These are phyloP conservation scores for Hypoxylon lienhwacheense DNA, from an alignment of 495 filamentous ascomycete genomes.

Conservation along the genomic window DNA sequence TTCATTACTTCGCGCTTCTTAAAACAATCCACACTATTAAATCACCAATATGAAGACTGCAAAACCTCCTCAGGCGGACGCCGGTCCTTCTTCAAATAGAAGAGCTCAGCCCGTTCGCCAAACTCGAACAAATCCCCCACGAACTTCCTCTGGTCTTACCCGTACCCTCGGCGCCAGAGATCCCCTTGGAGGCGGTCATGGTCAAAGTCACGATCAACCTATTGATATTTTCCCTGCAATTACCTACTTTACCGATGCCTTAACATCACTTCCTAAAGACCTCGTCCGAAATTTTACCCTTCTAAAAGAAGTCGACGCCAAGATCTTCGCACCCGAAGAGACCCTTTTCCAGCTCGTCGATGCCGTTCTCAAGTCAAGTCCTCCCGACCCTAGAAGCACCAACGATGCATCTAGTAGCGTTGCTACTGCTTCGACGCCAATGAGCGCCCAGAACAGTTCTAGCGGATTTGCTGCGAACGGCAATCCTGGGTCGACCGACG, in stretches of 20 bases:
- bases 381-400: constrained; percentile 46
- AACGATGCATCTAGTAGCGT: constrained; percentile 50
- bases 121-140: constrained; percentile 58
- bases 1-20: neutral
- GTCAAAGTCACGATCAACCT: constrained; percentile 49
- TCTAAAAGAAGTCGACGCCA: constrained; percentile 96
- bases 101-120: constrained; percentile 63
- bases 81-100: constrained; percentile 49
- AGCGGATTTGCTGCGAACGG: constrained; percentile 41
- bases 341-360: constrained; percentile 70
- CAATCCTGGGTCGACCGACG: constrained; percentile 43
- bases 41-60: constrained; percentile 54
- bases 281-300: constrained; percentile 92
- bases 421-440: constrained; percentile 44
- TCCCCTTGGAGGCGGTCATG: constrained; percentile 48
- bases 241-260: constrained; percentile 89
- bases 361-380: constrained; percentile 62
- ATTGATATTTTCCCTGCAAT: constrained; percentile 85
- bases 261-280: constrained; percentile 90
- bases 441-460: constrained; percentile 50
- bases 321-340: constrained; percentile 76
- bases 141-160: constrained; percentile 48
- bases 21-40: constrained; percentile 5
- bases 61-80: constrained; percentile 47
- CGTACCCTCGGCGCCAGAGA: constrained; percentile 44